A percentile compares a stretch with the other conserved stretches of the same genome.
Conservation (phyloP, 2,329 filamentous ascomycete species). For the Colletotrichum spinosum region DNA sequence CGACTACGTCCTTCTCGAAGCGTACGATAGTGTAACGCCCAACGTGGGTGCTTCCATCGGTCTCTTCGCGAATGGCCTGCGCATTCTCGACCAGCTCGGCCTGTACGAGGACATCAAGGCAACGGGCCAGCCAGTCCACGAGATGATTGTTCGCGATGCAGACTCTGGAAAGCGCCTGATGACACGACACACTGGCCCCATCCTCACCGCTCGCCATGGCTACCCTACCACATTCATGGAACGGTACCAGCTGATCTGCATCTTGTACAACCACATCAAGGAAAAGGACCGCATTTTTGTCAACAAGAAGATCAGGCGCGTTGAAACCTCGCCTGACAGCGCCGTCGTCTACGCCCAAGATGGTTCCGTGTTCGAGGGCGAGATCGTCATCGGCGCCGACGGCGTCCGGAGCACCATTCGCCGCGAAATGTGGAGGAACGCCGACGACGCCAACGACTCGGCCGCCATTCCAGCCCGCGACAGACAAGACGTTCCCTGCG, state of each 20-base stretch:
- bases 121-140: conserved; percentile 11
- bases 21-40: conserved; percentile 53
- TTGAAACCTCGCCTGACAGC: conserved; percentile 26
- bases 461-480: conserved; percentile 25
- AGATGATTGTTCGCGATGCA: conserved; percentile 11
- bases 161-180: conserved; percentile 25
- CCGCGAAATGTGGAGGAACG: conserved; percentile 43
- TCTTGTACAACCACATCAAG: conserved; percentile 48
- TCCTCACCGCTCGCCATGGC: conserved; percentile 39
- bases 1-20: conserved; percentile 62
- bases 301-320: conserved; percentile 34
- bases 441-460: conserved; percentile 24
- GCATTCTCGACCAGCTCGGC: conserved; percentile 64
- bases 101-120: conserved; percentile 40
- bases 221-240: conserved; percentile 51
- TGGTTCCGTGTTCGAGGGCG: conserved; percentile 45
- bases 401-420: conserved; percentile 54
- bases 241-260: conserved; percentile 47
- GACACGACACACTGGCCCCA: conserved; percentile 10
- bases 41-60: conserved; percentile 61
- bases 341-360: conserved; percentile 46
- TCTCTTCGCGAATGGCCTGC: conserved; percentile 53
- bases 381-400: conserved; percentile 53
- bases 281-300: conserved; percentile 42
- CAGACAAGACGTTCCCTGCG: conserved; percentile 18